These are phyloP conservation scores for Smittium culicis DNA, from an alignment of 371 early-diverging fungal species.

Conservation along the genomic window DNA sequence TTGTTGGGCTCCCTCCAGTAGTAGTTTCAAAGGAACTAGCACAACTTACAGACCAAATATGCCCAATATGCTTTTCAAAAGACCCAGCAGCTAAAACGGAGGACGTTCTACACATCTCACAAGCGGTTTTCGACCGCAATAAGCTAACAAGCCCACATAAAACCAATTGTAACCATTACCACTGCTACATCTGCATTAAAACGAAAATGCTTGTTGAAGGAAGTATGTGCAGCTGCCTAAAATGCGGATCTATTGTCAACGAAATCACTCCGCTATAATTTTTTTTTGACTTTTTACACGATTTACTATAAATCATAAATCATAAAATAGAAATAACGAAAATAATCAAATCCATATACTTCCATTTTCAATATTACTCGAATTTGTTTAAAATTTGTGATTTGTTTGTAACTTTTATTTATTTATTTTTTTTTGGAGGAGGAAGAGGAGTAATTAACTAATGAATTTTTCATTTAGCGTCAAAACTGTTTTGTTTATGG, in stretches of 20 bases:
- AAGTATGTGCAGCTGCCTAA: slow-evolving; percentile 58
- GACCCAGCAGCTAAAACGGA: slow-evolving; percentile 6
- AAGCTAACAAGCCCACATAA: slow-evolving; percentile 39
- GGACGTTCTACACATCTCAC: background rate
- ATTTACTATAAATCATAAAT: no score
- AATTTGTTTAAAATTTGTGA: no score
- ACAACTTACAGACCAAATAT: slow-evolving; percentile 18
- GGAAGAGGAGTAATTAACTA: no score
- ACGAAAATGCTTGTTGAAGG: slow-evolving; percentile 58
- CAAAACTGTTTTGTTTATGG: no score
- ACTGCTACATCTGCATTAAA: slow-evolving; percentile 80
- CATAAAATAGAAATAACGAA: no score
- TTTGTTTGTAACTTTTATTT: no score
- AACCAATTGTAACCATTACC: slow-evolving; percentile 65
- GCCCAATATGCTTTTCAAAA: slow-evolving; percentile 22
- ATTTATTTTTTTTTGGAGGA: no score
- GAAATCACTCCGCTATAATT: slow-evolving; percentile 1
- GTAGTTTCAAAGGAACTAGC: slow-evolving; percentile 16
- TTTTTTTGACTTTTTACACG: no score
- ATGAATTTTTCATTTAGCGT: no score
- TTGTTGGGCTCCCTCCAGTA: slow-evolving; percentile 18
- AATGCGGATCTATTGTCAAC: slow-evolving; percentile 54
- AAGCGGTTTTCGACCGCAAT: slow-evolving; percentile 4
- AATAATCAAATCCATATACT: no score
- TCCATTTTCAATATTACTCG: no score